Base-by-base conservation (phyloP, 768 basidiomycete species). In the Russula olivacea region DNA sequence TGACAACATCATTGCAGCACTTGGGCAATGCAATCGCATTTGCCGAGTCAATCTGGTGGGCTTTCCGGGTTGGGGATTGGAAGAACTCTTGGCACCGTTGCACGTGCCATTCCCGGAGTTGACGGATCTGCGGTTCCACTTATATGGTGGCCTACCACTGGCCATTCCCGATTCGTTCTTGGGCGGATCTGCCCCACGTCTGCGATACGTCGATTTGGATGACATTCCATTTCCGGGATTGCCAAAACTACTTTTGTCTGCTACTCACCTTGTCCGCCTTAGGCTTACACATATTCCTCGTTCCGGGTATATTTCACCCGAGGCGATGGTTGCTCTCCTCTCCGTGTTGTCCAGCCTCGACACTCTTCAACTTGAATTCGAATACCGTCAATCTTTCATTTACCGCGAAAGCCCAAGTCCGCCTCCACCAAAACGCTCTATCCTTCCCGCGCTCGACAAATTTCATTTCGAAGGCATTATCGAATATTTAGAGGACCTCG, bases 181-280 rank as follows among this genome's bases (percentile, higher is more conserved):
- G 8, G 32, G 8, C 9, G 32, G 32, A 32, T 32, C 32, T 32
- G 32, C 32, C 32, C 32, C 32, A 10, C 41, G 17, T n/a, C 6
- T 43, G 3, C 2, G 1, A 43, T n/a, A n/a, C n/a, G n/a, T n/a
- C n/a, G n/a, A 0, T 8, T 19, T 3, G 19, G 0, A 7, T 9
- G 19, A 0, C 17, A 43, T 43, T 43, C 19, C 19, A n/a, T n/a
- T 43, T 43, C 19, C 41, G 19, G 19, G 19, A 43, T 3, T 43
- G 3, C 19, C 41, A n/a, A 43, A 43, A 8, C 19, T 43, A 9
- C 41, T n/a, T 43, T n/a, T 43, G 8, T n/a, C 41, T 1, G 9
- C 41, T 4, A 43, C 19, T 43, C 41, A 43, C 41, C 41, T 43
- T n/a, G 41, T 17, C 7, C 1, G 8, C 3, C 41, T 43, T n/a